Conservation (phyloP, 2,329 filamentous ascomycete species). For the Fusarium ramigenum region DNA sequence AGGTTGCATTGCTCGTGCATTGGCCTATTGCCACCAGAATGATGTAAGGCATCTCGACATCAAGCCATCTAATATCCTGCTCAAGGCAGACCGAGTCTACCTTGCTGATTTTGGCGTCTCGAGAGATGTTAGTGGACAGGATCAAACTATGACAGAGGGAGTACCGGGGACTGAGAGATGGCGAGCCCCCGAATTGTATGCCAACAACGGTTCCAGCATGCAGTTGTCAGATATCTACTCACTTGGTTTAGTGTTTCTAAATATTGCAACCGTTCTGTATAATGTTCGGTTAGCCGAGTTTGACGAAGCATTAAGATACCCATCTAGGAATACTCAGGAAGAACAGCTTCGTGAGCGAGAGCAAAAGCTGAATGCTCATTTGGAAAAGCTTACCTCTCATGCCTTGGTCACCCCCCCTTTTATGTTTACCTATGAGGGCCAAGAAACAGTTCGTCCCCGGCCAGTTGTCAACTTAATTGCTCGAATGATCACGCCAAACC, state of each 20-base stretch:
- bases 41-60: constrained; percentile 58
- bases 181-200: constrained; percentile 56
- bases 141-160: constrained; percentile 56
- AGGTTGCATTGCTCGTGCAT: constrained; percentile 56
- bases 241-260: constrained; percentile 57
- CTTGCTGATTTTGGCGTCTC: constrained; percentile 61
- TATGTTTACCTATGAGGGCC: constrained; percentile 51
- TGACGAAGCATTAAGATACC: constrained; percentile 50
- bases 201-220: constrained; percentile 53
- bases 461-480: constrained; percentile 52
- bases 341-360: constrained; percentile 48
- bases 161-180: constrained; percentile 55
- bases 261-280: constrained; percentile 56
- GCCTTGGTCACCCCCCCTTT: constrained; percentile 49
- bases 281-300: constrained; percentile 51
- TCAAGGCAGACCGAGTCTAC: constrained; percentile 57
- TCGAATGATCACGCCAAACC: constrained; percentile 48
- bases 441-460: constrained; percentile 52
- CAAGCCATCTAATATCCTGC: constrained; percentile 59
- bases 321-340: constrained; percentile 39
- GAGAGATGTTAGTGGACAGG: constrained; percentile 55
- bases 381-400: constrained; percentile 47
- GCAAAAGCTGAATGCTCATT: constrained; percentile 48
- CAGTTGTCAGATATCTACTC: constrained; percentile 59
- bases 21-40: constrained; percentile 54